These are phyloP conservation scores for Glarea lozoyensis DNA, from an alignment of 495 filamentous ascomycete species.

Conservation along the genomic window DNA sequence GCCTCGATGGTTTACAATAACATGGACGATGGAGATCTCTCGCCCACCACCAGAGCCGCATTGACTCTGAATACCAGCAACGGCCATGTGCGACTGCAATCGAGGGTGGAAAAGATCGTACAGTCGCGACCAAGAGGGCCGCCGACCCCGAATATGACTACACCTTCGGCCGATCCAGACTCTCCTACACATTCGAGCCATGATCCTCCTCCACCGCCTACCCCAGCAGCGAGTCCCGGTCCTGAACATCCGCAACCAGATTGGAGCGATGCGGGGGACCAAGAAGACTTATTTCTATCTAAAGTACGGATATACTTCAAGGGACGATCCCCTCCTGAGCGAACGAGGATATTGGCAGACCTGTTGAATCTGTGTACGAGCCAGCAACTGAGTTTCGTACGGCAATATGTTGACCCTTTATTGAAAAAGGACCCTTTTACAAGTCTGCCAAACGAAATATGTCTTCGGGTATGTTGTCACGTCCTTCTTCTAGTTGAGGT, in stretches of 20 bases:
- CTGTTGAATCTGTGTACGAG: constrained; percentile 87
- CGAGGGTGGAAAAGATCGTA: constrained; percentile 36
- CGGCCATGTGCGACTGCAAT: constrained; percentile 12
- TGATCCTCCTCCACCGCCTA: constrained; percentile 43
- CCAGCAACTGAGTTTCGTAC: constrained; percentile 88
- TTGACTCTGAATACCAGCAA: constrained; percentile 20
- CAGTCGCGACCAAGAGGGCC: constrained; percentile 40
- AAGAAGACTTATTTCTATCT: constrained; percentile 42
- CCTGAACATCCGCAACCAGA: constrained; percentile 40
- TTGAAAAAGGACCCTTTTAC: constrained; percentile 94
- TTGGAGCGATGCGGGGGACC: constrained; percentile 42
- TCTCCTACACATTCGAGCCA: constrained; percentile 24
- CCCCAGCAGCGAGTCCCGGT: constrained; percentile 46
- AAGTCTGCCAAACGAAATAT: constrained; percentile 83
- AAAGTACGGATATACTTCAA: constrained; percentile 42
- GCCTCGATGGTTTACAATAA: constrained; percentile 19
- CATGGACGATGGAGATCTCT: constrained; percentile 17
- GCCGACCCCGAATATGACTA: constrained; percentile 48
- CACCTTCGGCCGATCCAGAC: constrained; percentile 46
- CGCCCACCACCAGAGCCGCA: constrained; percentile 16
- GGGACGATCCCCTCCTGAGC: constrained; percentile 38
- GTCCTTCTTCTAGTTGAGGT: background rate
- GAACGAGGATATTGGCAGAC: constrained; percentile 63
- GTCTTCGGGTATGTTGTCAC: constrained; percentile 55
- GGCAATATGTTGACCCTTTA: constrained; percentile 82